These are phyloP conservation scores for Solanum hybrid DNA, from an alignment of 305 asterid species.

Conservation along the genomic window DNA sequence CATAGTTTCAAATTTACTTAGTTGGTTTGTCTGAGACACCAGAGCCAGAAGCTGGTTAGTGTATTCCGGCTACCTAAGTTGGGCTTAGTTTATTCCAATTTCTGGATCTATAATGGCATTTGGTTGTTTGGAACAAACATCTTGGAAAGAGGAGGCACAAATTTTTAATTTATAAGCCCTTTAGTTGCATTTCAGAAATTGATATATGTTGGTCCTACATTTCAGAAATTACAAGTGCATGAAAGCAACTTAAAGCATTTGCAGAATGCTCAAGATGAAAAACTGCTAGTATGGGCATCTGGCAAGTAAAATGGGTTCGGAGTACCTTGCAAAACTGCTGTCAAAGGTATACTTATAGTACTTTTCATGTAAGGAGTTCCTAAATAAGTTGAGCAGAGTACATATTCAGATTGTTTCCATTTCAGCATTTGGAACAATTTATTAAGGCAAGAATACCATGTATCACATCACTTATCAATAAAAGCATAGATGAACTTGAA, in stretches of 20 bases:
- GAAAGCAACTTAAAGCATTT: neutral
- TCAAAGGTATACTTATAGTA: slow-evolving; percentile 46
- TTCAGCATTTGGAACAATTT: slow-evolving; percentile 87
- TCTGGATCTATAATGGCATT: neutral
- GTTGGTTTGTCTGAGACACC: neutral
- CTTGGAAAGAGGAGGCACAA: neutral
- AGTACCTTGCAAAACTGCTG: slow-evolving; percentile 86
- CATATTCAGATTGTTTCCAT: slow-evolving; percentile 17
- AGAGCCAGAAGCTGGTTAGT: neutral
- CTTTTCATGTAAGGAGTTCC: neutral
- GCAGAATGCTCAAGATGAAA: neutral
- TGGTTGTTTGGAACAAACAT: neutral
- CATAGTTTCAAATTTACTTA: neutral
- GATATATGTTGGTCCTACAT: neutral
- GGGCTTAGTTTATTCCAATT: neutral
- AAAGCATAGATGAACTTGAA: slow-evolving; percentile 81
- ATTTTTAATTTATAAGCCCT: neutral
- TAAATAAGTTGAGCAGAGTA: slow-evolving; percentile 5
- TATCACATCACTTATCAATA: slow-evolving; percentile 83
- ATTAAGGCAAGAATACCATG: slow-evolving; percentile 86
- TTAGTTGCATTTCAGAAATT: neutral
- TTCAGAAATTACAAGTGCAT: neutral
- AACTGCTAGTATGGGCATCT: slow-evolving; percentile 48
- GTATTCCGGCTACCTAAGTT: neutral
- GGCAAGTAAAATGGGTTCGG: slow-evolving; percentile 90